A percentile compares a stretch with the other conserved stretches of the same genome.
Conservation (phyloP, 345 rosid species). For the Laguncularia racemosa region DNA sequence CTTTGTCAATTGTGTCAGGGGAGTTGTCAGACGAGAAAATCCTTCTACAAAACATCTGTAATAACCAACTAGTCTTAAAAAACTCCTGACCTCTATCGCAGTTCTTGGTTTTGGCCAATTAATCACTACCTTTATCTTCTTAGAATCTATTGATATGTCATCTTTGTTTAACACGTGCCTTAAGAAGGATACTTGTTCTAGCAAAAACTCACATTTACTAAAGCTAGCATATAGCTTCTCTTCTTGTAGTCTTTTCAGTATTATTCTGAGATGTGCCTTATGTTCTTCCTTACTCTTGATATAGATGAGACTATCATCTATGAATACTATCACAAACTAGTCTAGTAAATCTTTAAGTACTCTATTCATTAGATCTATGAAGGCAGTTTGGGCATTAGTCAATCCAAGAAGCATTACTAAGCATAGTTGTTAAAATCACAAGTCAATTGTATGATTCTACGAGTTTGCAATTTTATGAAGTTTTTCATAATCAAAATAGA, state of each 20-base stretch:
- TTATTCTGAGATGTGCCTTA: not conserved
- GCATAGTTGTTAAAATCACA: no score
- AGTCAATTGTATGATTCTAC: no score
- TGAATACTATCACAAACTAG: not conserved
- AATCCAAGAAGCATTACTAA: not conserved
- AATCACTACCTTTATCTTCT: not conserved
- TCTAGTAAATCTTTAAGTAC: not conserved
- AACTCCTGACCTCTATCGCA: not conserved
- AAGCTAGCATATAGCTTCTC: not conserved
- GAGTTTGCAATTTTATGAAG: no score
- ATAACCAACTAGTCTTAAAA: not conserved
- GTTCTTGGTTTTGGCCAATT: not conserved
- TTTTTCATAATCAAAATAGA: no score
- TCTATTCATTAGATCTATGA: not conserved
- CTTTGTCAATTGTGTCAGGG: no score
- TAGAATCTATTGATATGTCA: not conserved
- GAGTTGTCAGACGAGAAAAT: no score
- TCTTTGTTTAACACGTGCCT: not conserved
- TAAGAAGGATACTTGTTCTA: not conserved
- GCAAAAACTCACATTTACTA: not conserved
- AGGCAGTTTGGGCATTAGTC: not conserved
- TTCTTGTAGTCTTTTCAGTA: not conserved
- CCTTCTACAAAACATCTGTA: no score
- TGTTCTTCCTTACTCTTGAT: not conserved
- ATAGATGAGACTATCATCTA: not conserved